These are phyloP conservation scores for Saccharomycopsis sp. DNA, from an alignment of 805 yeast species.

Conservation along the genomic window DNA sequence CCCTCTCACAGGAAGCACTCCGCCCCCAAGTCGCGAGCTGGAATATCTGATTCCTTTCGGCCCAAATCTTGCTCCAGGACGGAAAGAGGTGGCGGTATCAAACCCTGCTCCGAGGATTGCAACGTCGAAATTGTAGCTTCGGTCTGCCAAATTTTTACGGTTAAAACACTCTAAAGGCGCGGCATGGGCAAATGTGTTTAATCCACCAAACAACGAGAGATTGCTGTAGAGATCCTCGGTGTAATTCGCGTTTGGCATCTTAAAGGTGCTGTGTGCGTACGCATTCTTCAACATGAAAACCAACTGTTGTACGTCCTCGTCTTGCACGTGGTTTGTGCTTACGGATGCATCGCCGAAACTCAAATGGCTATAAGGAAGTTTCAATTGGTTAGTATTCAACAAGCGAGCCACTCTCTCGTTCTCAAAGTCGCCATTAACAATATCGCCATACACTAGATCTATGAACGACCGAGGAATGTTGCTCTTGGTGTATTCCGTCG, in stretches of 20 bases:
- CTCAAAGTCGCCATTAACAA: constrained; percentile 5
- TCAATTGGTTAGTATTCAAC: not conserved
- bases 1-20: constrained; percentile 36
- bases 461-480: constrained; percentile 1
- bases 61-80: constrained; percentile 56
- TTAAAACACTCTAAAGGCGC: constrained; percentile 5
- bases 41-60: constrained; percentile 46
- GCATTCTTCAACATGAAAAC: not conserved
- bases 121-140: constrained; percentile 32
- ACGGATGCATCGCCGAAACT: not conserved
- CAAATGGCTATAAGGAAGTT: no score
- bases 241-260: constrained; percentile 7
- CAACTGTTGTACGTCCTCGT: not conserved
- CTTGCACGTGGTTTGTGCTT: not conserved
- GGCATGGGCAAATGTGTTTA: constrained; percentile 9
- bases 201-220: constrained; percentile 5
- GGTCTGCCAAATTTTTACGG: not conserved
- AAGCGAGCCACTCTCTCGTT: not conserved
- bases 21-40: constrained; percentile 40
- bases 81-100: constrained; percentile 48
- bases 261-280: constrained; percentile 5
- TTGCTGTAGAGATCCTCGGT: constrained; percentile 3
- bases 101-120: constrained; percentile 57
- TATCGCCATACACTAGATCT: constrained; percentile 4
- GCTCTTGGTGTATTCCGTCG: not conserved